These are phyloP conservation scores for Pseudogymnoascus destructans DNA, from an alignment of 2,329 filamentous ascomycete genomes.

Conservation along the genomic window DNA sequence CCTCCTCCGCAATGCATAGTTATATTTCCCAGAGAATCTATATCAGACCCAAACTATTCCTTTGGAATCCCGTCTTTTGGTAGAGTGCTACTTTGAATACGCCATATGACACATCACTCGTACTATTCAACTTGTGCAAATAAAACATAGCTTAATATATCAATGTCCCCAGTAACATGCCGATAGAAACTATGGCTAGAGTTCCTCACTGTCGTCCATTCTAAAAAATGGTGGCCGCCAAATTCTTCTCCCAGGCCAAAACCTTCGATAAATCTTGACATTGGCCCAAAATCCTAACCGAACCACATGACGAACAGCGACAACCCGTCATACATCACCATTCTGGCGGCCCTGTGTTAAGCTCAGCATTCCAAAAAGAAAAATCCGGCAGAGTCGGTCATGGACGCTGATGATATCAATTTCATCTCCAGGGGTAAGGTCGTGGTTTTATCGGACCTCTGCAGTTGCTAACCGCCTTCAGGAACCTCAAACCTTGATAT, in stretches of 20 bases:
- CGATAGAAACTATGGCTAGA: background rate
- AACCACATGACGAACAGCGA: constrained; percentile 8
- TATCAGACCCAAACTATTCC: background rate
- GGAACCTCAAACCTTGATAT: constrained; percentile 22
- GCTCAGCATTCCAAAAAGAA: background rate
- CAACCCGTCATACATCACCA: constrained; percentile 3
- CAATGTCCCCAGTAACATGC: background rate
- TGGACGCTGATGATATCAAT: constrained; percentile 19
- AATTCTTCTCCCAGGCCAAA: constrained; percentile 1
- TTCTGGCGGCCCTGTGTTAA: background rate
- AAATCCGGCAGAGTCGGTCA: constrained; percentile 14
- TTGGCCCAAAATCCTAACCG: constrained; percentile 7
- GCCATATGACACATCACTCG: background rate
- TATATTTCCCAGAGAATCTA: background rate
- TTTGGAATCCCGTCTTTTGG: background rate
- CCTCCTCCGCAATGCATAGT: background rate
- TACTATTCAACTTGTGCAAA: background rate
- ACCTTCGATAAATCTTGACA: constrained; percentile 3
- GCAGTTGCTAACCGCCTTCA: constrained; percentile 16
- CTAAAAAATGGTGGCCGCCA: background rate
- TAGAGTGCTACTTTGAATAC: background rate
- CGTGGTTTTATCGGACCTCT: background rate
- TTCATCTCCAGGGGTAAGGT: constrained; percentile 19
- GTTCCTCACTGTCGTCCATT: background rate
- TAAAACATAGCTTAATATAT: background rate